A percentile compares a stretch with the other conserved stretches of the same genome.
Evolutionary conservation across 345 rosid genomes (phyloP).

Genomic region (Boechera stricta): DNA sequence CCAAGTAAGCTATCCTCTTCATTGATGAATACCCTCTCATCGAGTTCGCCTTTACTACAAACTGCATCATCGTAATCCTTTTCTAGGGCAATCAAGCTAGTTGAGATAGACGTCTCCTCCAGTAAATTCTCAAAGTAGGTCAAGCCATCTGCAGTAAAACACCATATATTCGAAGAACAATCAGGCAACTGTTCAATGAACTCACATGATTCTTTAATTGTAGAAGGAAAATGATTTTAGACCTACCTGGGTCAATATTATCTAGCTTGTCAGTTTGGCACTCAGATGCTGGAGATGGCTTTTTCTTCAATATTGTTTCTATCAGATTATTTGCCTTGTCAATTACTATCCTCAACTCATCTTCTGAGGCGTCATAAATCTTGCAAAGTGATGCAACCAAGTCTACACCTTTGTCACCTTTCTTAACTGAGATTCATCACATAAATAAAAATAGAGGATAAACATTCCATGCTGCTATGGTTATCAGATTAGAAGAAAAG

Average conservation of each 20-base stretch:
- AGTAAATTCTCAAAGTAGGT: constrained; percentile 81
- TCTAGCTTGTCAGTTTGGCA: constrained; percentile 68
- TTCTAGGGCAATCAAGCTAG: constrained; percentile 69
- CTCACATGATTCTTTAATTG: constrained; percentile 21
- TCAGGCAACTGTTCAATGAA: constrained; percentile 26
- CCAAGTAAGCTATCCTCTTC: constrained; percentile 90
- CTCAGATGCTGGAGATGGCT: constrained; percentile 63
- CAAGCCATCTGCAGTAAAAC: constrained; percentile 72
- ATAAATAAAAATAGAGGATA: background rate
- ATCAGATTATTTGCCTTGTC: constrained; percentile 71
- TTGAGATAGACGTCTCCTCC: constrained; percentile 74
- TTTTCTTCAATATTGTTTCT: constrained; percentile 66
- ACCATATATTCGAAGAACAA: background rate
- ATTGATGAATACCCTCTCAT: constrained; percentile 82
- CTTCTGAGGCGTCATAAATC: constrained; percentile 78
- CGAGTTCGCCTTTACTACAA: constrained; percentile 69
- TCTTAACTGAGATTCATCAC: constrained; percentile 62
- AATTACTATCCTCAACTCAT: constrained; percentile 73
- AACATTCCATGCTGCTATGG: background rate
- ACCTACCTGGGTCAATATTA: constrained; percentile 66
- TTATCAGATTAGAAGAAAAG: constrained; percentile 12
- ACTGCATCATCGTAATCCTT: constrained; percentile 74
- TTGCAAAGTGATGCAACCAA: constrained; percentile 87
- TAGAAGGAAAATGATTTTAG: constrained; percentile 30
- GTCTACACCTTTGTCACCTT: constrained; percentile 76